These are phyloP conservation scores for Davidsoniella virescens DNA, from an alignment of 2,329 filamentous ascomycete genomes.

Conservation along the genomic window DNA sequence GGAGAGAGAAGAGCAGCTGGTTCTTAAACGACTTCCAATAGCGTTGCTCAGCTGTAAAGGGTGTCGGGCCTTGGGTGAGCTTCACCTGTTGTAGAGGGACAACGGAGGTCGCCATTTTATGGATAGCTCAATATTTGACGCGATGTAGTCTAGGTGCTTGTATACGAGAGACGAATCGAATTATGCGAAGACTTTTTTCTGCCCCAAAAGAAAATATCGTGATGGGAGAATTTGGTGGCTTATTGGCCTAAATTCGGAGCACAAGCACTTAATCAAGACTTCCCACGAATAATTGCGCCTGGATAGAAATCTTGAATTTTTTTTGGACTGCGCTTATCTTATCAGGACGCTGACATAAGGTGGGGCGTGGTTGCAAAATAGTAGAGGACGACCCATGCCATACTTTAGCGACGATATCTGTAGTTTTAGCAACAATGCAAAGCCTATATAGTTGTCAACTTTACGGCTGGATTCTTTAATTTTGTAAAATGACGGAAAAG, in stretches of 20 bases:
- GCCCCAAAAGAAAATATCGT: background rate
- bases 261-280: background rate
- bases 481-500: too few relatives aligned
- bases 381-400: background rate
- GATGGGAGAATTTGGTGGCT: background rate
- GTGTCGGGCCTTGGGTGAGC: conserved; percentile 65
- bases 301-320: background rate
- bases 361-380: background rate
- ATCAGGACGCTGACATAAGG: conserved; percentile 4
- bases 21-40: conserved; percentile 97
- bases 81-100: conserved; percentile 65
- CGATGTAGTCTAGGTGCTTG: background rate
- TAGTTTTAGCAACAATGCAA: too few relatives aligned
- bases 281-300: background rate
- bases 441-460: too few relatives aligned
- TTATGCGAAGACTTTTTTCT: background rate
- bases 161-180: background rate
- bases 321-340: conserved; percentile 8
- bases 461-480: too few relatives aligned
- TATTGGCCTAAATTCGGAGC: background rate
- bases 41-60: conserved; percentile 76
- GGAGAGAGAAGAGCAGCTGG: conserved; percentile 75
- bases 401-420: too few relatives aligned
- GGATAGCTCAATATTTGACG: background rate
- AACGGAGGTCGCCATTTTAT: conserved; percentile 69